Evolutionary conservation across 768 basidiomycete genomes (phyloP), one percentile per base, ranked within the genome.

Genomic region (Leccinum incarnatum): DNA sequence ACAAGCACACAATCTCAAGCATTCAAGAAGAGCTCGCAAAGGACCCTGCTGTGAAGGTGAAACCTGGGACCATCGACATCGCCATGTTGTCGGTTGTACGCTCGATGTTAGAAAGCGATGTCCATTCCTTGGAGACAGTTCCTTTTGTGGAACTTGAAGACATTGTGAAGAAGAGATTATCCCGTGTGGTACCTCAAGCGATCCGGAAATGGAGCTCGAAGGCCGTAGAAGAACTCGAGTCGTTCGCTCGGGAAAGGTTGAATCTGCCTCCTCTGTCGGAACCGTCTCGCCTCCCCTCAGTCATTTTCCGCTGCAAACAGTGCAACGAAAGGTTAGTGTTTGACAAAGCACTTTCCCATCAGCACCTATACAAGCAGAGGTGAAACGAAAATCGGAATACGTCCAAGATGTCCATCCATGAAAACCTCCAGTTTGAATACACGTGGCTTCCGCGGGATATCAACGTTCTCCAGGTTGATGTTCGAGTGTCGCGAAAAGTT

Each of bases 281-380:
- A 15, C 63, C 50, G 3, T 65, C 55, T 40, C 2, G 12, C 17
- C 53, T 53, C 19, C 55, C 37, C 17, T 56, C 29, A 15, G 60
- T 66, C 7, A 51, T 66, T 36, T 62, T 66, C 36, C 45, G 29
- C 23, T 65, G 64, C 37, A 58, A 25, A 27, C 9, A 7, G 30
- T 62, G 63, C 25, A 12, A 3, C 23, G 5, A n/a, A 17, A 47
- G 59, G 30, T 27, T 58, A 1, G 4, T 6, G 36, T 62, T 62
- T 17, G 59, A 62, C 10, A 5, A 58, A 7, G 56, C 54, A 17
- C 30, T 65, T 6, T 57, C 42, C 3, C 63, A 65, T 30, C 8
- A 1, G 0, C 56, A 65, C 42, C 63, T 65, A 4, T 53, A 62
- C 17, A 42, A 21, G 40, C 14, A 15, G 17, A 32, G 11, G 23